These are phyloP conservation scores for Colletotrichum sp. DNA, from an alignment of 2,329 filamentous ascomycete species.

Conservation along the genomic window DNA sequence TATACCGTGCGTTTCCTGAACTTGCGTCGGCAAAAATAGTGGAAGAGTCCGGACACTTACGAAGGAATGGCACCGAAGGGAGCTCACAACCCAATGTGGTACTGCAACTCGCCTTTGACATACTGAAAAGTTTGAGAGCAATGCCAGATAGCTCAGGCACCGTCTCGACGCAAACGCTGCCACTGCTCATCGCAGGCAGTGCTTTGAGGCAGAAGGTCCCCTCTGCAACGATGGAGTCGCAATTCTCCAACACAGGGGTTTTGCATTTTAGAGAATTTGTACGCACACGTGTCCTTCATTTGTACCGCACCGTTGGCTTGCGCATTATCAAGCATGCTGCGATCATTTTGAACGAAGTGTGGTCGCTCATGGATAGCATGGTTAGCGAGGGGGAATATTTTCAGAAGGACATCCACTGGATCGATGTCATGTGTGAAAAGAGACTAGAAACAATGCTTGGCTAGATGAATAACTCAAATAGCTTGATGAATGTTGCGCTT, in stretches of 20 bases:
- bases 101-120: background rate
- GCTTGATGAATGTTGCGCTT: too few relatives aligned
- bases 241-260: rapidly evolving
- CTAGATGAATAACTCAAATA: background rate
- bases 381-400: rapidly evolving
- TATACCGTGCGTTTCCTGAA: background rate
- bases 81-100: rapidly evolving
- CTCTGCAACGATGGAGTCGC: rapidly evolving
- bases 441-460: background rate
- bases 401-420: background rate
- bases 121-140: background rate
- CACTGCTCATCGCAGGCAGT: background rate
- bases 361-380: background rate
- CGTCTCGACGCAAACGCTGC: background rate
- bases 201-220: background rate
- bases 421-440: background rate
- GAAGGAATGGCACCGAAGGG: background rate
- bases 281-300: background rate
- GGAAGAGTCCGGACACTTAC: background rate
- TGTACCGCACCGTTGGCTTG: background rate
- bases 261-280: background rate
- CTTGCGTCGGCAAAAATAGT: background rate
- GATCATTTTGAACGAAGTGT: background rate
- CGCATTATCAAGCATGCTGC: background rate
- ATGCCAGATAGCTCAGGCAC: background rate